Base-by-base conservation (phyloP, 2,329 filamentous ascomycete species). In the Colletotrichum lentis region DNA sequence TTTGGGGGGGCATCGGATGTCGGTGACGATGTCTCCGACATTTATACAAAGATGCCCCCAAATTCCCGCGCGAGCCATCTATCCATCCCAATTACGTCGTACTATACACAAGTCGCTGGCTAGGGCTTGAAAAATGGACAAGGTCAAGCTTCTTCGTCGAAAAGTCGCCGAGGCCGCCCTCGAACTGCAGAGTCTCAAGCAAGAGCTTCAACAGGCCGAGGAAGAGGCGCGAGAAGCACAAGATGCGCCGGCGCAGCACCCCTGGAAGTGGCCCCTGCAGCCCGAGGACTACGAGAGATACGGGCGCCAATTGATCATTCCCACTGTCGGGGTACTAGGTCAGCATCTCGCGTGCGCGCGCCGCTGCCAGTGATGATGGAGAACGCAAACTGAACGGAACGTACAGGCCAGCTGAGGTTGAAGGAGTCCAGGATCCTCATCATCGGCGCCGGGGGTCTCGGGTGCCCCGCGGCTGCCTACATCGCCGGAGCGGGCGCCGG, bases 381-480 rank as follows among this genome's bases (percentile, higher is more conserved):
- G 24, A 3, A 14, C 31, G 62, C 65, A 20, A 61, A 22, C 24
- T 62, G 53, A 68, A 43, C 63, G 50, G 54, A 63, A 2, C 31
- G 31, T 35, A 27, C 64, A 93, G 93, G 92, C 0, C 95, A 98
- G 79, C 81, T 95, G 7, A 84, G 86, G 39, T 82, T 98, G 18
- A 91, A 88, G 73, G 81, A 84, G 1, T 84, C 92, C 1, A 88
- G 84, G 22, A 89, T 97, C 5, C 84, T 98, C 8, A 84, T 99
- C 54, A 86, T 99, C 27, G 96, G 96, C 12, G 90, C 92, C 2
- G 96, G 96, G 6, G 96, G 96, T 0, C 82, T 99, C 14, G 96
- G 96, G 12, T 98, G 93, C 76, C 96, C 96, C 12, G 94, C 96
- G 14, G 92, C 94, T 0, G 87, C 92, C n/a, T 99, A 99, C 76